Evolutionary conservation across 768 basidiomycete species (phyloP), one percentile per base, ranked within the genome.

Genomic region (Austroboletus eburneus): DNA sequence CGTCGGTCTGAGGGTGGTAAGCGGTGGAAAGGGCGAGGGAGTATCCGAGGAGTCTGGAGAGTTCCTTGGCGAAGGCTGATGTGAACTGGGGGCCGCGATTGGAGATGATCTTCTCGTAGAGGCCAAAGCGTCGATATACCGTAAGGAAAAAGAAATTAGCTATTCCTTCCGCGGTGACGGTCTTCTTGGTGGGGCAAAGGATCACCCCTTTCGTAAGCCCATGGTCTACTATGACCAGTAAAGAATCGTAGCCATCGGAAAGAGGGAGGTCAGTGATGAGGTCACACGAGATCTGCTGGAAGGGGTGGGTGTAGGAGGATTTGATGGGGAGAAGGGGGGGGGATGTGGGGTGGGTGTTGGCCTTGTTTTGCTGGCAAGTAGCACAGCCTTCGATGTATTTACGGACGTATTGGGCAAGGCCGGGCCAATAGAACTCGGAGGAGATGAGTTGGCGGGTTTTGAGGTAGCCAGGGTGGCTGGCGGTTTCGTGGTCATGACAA

Each of bases 121-220:
- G 12, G 5, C 27, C 27, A 27, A 27, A 27, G 7, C 27, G 5
- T 27, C 12, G 5, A 12, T n/a, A 59, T n/a, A 58, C 46, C 12
- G 48, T 35, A 1, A 50, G 12, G 22, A 52, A 23, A 33, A 61
- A 55, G 8, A 48, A 27, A 16, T 39, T 20, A 7, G 51, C 44
- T 1, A 60, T 43, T 9, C 57, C 56, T 20, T 36, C 29, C 2
- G 63, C 48, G 9, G 49, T 52, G 39, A 56, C 21, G 5, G 34
- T 52, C 40, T 60, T 51, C 27, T 41, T 45, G 34, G 52, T 25
- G 5, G 65, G 58, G 17, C 62, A 46, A 42, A 68, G 62, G 43
- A 63, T 58, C 12, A 58, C 62, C 56, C 50, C 51, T 49, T 70
- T 70, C 24, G 62, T 64, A 35, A 52, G 47, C 21, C 61, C 44